These are phyloP conservation scores for Periglandula ipomoeae DNA, from an alignment of 2,329 filamentous ascomycete species.

Conservation along the genomic window DNA sequence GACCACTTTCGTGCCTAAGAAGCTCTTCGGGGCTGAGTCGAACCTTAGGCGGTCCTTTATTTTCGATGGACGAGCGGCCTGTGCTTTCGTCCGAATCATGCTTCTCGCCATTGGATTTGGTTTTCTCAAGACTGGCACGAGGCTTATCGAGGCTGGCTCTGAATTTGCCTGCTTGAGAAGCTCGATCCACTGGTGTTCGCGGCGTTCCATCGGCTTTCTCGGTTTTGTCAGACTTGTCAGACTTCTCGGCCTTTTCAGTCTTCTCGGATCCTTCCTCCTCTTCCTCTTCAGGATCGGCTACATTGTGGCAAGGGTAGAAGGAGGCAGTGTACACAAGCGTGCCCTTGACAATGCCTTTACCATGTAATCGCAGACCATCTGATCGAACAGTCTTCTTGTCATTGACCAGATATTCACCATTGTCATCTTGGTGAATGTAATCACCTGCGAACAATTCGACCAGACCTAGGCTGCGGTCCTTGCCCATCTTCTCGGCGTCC, in stretches of 20 bases:
- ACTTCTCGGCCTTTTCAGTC: slow-evolving; percentile 8
- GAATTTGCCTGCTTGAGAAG: slow-evolving; percentile 33
- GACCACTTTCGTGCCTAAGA: slow-evolving; percentile 75
- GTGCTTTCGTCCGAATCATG: slow-evolving; percentile 24
- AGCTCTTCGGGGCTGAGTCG: slow-evolving; percentile 72
- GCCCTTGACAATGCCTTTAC: slow-evolving; percentile 68
- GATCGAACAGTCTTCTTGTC: slow-evolving; percentile 63
- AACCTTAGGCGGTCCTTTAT: slow-evolving; percentile 61
- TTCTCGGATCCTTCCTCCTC: slow-evolving; percentile 44
- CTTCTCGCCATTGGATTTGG: slow-evolving; percentile 10
- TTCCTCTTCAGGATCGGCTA: slow-evolving; percentile 84
- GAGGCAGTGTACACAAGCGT: slow-evolving; percentile 70
- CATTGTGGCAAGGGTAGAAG: slow-evolving; percentile 83
- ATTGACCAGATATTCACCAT: slow-evolving; percentile 71
- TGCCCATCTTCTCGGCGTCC: slow-evolving; percentile 88
- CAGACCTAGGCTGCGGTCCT: slow-evolving; percentile 78
- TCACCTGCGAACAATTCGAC: slow-evolving; percentile 70
- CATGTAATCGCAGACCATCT: slow-evolving; percentile 63
- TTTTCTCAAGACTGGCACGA: not conserved
- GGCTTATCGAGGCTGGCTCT: slow-evolving; percentile 26
- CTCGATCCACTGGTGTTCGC: slow-evolving; percentile 12
- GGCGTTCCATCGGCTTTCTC: slow-evolving; percentile 5
- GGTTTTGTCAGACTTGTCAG: not conserved
- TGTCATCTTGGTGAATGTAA: slow-evolving; percentile 68
- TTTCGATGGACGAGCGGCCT: slow-evolving; percentile 23